A percentile compares a stretch with the other conserved stretches of the same genome.
Conservation (phyloP, 2,329 filamentous ascomycete genomes). For the Colletotrichum tropicicola region DNA sequence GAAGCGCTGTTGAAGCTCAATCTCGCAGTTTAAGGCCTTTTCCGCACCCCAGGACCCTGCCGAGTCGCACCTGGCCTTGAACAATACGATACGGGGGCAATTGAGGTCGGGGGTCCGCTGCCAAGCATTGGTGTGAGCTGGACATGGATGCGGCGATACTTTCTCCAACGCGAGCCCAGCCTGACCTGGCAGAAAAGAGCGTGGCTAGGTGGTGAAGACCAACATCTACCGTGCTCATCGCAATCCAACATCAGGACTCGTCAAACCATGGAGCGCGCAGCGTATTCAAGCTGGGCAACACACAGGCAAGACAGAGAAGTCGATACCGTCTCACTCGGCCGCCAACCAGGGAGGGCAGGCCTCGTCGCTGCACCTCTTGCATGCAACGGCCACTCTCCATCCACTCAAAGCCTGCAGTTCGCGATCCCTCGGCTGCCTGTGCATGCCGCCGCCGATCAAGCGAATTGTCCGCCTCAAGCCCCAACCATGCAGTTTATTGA, state of each 20-base stretch:
- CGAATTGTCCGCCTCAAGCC: slow-evolving; percentile 12
- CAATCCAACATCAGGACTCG: not conserved
- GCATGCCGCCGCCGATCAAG: slow-evolving; percentile 24
- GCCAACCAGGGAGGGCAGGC: not conserved
- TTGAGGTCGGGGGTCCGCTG: not conserved
- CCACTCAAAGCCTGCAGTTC: slow-evolving; percentile 9
- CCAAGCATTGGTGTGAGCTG: not conserved
- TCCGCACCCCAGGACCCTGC: slow-evolving; percentile 10
- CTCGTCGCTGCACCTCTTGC: slow-evolving; percentile 9
- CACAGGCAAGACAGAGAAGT: not conserved
- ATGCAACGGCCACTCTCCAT: slow-evolving; percentile 6
- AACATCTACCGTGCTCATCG: not conserved
- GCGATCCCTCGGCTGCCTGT: slow-evolving; percentile 4
- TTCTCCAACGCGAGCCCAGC: not conserved
- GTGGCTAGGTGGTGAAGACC: not conserved
- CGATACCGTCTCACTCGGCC: not conserved
- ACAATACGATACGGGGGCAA: not conserved
- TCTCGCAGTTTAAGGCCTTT: slow-evolving; percentile 15
- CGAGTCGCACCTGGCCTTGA: not conserved
- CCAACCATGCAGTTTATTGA: slow-evolving; percentile 10
- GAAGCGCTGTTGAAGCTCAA: slow-evolving; percentile 1
- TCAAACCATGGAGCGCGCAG: not conserved
- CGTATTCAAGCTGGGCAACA: not conserved
- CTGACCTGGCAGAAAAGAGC: not conserved
- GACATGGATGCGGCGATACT: not conserved